Conservation (phyloP, 495 filamentous ascomycete species). For the Daldinia caldariorum region DNA sequence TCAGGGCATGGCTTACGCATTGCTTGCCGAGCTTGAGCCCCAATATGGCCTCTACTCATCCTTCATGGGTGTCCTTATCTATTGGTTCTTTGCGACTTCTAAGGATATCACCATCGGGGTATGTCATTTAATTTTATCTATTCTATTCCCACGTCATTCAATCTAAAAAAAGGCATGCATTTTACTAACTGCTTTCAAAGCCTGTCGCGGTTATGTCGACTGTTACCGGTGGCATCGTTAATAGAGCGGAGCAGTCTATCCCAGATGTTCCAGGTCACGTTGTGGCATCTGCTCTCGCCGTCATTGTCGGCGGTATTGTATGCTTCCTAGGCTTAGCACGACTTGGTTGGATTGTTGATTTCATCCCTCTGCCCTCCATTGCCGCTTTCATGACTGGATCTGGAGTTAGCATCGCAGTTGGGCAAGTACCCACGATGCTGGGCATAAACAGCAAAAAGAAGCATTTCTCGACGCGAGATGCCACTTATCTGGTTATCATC, state of each 20-base stretch:
- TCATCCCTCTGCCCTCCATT: conserved; percentile 63
- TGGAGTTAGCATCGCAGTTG: conserved; percentile 62
- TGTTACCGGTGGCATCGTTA: conserved; percentile 79
- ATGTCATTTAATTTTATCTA: conserved; percentile 44
- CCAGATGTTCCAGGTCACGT: conserved; percentile 56
- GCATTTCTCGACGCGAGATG: conserved; percentile 52
- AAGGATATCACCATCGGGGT: conserved; percentile 77
- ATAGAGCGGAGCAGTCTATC: conserved; percentile 29
- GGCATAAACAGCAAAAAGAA: conserved; percentile 59
- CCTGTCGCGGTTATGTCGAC: conserved; percentile 96
- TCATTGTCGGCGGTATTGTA: conserved; percentile 59
- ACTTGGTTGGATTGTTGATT: conserved; percentile 63
- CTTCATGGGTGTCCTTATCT: conserved; percentile 72
- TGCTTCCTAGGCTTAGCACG: conserved; percentile 60
- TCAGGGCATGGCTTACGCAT: conserved; percentile 73
- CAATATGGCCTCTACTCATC: conserved; percentile 74
- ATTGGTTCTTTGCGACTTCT: conserved; percentile 74
- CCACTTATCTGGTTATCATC: conserved; percentile 63
- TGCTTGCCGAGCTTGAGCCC: conserved; percentile 64
- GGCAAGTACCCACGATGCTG: conserved; percentile 60
- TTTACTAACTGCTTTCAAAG: conserved; percentile 52
- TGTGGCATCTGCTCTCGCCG: conserved; percentile 57
- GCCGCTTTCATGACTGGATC: conserved; percentile 65
- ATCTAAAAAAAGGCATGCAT: neutral
- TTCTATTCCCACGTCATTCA: neutral